Percentiles rank a stretch among this genome's conserved stretches.
These are phyloP conservation scores for Trichoderma simmonsii DNA, from an alignment of 2,329 filamentous ascomycete genomes.

Conservation along the genomic window DNA sequence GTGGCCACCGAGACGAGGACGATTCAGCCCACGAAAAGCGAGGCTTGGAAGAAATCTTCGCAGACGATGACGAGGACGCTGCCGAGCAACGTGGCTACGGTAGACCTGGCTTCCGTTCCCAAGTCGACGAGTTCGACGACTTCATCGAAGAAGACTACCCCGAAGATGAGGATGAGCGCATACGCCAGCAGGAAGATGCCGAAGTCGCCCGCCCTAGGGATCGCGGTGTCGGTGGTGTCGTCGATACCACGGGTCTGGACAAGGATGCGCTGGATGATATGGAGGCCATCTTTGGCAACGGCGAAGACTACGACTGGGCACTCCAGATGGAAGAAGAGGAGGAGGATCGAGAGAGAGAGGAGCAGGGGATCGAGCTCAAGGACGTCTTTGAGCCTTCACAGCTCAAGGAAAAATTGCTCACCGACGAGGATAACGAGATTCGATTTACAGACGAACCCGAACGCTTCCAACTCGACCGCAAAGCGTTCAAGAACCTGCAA, in stretches of 20 bases:
- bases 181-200: constrained; percentile 75
- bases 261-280: constrained; percentile 94
- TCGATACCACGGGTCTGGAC: constrained; percentile 81
- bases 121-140: constrained; percentile 80
- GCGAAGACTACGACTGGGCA: constrained; percentile 94
- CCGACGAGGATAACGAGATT: constrained; percentile 90
- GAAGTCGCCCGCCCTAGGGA: constrained; percentile 82
- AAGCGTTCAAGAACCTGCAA: constrained; percentile 78
- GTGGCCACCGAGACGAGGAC: constrained; percentile 75
- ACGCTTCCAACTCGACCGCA: constrained; percentile 87
- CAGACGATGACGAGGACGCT: constrained; percentile 83
- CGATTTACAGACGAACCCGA: constrained; percentile 87
- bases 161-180: constrained; percentile 76
- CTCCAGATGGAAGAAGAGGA: constrained; percentile 84
- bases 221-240: constrained; percentile 63
- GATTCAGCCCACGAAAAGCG: constrained; percentile 62
- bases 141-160: constrained; percentile 97
- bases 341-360: constrained; percentile 72
- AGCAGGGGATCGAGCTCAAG: constrained; percentile 86
- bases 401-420: constrained; percentile 88
- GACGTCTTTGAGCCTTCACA: constrained; percentile 98
- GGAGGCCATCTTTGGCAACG: constrained; percentile 92
- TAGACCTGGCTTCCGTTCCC: constrained; percentile 54
- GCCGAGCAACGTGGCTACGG: constrained; percentile 52
- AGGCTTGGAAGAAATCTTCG: constrained; percentile 89